A percentile compares a stretch with the other conserved stretches of the same genome.
phyloP scores from a whole-genome alignment of 169 alveolate genomes.

The Plasmodium knowlesi region DNA sequence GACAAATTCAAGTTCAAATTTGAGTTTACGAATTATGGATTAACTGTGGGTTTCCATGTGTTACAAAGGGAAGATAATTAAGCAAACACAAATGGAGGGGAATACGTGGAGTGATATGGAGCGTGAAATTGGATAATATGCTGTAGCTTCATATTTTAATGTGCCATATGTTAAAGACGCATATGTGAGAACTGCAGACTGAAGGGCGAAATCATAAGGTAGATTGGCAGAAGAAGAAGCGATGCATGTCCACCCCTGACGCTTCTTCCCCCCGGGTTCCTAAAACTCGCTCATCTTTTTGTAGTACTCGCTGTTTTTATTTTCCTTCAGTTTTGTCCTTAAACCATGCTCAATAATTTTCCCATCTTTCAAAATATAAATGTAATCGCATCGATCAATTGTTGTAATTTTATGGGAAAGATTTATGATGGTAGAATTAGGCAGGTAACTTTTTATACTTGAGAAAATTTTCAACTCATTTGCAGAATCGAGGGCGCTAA shows the following conservation, averaged over 20 bases:
- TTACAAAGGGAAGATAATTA: not conserved
- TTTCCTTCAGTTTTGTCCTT: constrained; percentile 30
- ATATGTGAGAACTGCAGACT: not conserved
- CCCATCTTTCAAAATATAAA: constrained; percentile 74
- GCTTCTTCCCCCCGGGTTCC: not conserved
- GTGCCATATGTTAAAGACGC: not conserved
- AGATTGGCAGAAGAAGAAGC: not conserved
- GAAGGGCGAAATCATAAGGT: not conserved
- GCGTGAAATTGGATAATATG: not conserved
- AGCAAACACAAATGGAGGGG: not conserved
- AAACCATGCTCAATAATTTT: constrained; percentile 78
- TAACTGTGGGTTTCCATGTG: not conserved
- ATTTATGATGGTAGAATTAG: constrained; percentile 71
- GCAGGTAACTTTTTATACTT: constrained; percentile 65
- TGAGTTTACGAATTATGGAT: not conserved
- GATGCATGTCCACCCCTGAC: not conserved
- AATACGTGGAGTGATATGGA: not conserved
- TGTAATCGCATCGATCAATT: constrained; percentile 76
- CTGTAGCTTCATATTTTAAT: not conserved
- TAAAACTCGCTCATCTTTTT: constrained; percentile 50
- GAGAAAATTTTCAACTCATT: constrained; percentile 75
- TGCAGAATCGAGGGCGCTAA: constrained; percentile 88
- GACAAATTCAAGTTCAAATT: not conserved
- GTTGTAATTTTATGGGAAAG: constrained; percentile 84
- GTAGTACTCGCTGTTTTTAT: constrained; percentile 65